Conservation (phyloP, 2,329 filamentous ascomycete genomes). For the Plectosphaerella cucumerina region DNA sequence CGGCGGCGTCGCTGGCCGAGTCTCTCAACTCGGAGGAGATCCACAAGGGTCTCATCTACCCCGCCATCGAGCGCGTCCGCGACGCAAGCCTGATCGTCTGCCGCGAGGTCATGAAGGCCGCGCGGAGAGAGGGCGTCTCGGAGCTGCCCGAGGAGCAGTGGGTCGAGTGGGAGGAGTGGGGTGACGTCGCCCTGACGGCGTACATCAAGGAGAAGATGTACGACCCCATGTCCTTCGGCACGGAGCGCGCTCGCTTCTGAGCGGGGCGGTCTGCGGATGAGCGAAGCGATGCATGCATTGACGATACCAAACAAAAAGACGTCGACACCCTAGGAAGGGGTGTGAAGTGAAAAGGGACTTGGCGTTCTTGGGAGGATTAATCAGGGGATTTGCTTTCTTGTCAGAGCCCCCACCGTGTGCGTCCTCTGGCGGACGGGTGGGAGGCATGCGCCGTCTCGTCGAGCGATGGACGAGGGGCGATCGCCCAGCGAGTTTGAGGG, state of each 20-base stretch:
- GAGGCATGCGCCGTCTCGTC: no score
- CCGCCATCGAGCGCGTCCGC: constrained; percentile 83
- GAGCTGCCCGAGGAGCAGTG: constrained; percentile 64
- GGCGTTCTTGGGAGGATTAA: no score
- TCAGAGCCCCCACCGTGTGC: no score
- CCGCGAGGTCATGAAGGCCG: constrained; percentile 88
- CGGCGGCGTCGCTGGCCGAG: constrained; percentile 74
- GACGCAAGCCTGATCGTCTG: constrained; percentile 85
- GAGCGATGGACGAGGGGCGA: no score
- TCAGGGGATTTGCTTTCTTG: no score
- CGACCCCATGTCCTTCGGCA: constrained; percentile 44
- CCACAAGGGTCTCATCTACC: constrained; percentile 82
- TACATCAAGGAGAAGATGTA: constrained; percentile 60
- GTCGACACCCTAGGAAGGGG: no score
- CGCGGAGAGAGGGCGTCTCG: constrained; percentile 76
- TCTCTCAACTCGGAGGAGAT: constrained; percentile 79
- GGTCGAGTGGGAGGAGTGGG: constrained; percentile 69
- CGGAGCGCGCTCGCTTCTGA: constrained; percentile 19
- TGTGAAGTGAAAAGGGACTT: no score
- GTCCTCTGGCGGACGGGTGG: no score
- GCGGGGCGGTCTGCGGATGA: neutral
- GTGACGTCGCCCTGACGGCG: constrained; percentile 55
- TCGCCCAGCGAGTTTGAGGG: no score
- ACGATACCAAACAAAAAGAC: neutral
- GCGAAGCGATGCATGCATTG: neutral